Evolutionary conservation across 2,329 filamentous ascomycete genomes (phyloP).

Genomic region (Talaromyces sp.): DNA sequence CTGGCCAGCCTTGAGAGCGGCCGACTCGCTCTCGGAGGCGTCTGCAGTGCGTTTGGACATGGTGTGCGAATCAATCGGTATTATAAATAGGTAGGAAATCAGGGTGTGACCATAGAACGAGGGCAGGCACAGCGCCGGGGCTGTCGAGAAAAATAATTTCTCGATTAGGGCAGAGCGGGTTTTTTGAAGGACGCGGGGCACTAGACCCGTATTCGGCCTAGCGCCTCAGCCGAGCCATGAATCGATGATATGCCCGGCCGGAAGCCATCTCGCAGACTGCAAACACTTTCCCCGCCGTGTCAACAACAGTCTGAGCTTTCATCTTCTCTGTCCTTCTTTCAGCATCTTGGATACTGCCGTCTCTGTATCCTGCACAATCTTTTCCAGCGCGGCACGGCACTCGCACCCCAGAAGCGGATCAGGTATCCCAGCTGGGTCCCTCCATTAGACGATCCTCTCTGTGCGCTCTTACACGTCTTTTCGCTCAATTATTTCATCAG

Average conservation of each 20-base stretch:
- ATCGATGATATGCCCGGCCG: slow-evolving; percentile 9
- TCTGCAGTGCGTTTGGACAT: slow-evolving; percentile 62
- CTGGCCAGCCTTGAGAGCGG: slow-evolving; percentile 58
- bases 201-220: slow-evolving; percentile 7
- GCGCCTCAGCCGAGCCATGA: not conserved
- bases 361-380: not conserved
- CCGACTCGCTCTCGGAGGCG: slow-evolving; percentile 43
- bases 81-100: not conserved
- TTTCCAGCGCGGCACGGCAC: not conserved
- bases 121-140: not conserved
- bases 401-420: not conserved
- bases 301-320: not conserved
- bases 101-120: not conserved
- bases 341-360: not conserved
- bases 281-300: not conserved
- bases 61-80: slow-evolving; percentile 13
- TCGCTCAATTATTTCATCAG: not conserved
- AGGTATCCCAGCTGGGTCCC: not conserved
- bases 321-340: not conserved
- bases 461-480: not conserved
- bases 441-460: not conserved
- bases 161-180: slow-evolving; percentile 12
- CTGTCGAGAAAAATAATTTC: slow-evolving; percentile 1
- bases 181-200: slow-evolving; percentile 12
- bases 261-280: slow-evolving; percentile 5